These are phyloP conservation scores for Cyclostephanos invisitatus DNA, from an alignment of 108 stramenopile genomes.

Conservation along the genomic window DNA sequence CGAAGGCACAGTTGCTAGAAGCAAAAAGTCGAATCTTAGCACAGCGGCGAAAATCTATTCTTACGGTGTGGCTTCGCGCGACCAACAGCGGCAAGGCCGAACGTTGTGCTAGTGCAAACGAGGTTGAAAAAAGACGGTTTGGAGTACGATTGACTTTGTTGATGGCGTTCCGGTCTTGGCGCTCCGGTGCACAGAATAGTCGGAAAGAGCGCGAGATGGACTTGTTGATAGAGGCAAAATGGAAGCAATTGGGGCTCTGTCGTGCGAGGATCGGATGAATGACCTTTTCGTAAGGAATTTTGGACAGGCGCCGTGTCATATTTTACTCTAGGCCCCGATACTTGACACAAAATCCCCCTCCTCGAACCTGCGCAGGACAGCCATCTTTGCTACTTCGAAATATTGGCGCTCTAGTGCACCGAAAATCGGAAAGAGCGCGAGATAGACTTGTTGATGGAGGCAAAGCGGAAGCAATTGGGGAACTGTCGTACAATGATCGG, in stretches of 20 bases:
- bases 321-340: too few relatives aligned
- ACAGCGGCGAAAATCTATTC: background rate
- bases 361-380: too few relatives aligned
- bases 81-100: background rate
- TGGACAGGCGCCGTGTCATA: too few relatives aligned
- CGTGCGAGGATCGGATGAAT: background rate
- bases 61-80: constrained; percentile 14
- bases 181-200: constrained; percentile 2
- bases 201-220: constrained; percentile 25
- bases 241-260: background rate
- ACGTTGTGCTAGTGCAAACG: background rate
- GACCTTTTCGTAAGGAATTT: too few relatives aligned
- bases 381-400: too few relatives aligned
- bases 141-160: constrained; percentile 13
- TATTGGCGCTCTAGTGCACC: constrained; percentile 23
- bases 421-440: constrained; percentile 19
- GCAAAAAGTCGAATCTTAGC: background rate
- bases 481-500: background rate
- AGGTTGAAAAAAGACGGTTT: background rate
- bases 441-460: constrained; percentile 18
- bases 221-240: constrained; percentile 23
- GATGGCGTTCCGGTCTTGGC: constrained; percentile 22
- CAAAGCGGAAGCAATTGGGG: constrained; percentile 13
- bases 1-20: background rate
- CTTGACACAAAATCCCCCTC: too few relatives aligned